phyloP scores from a whole-genome alignment of 768 basidiomycete genomes.

The Lentinula lateritia region DNA sequence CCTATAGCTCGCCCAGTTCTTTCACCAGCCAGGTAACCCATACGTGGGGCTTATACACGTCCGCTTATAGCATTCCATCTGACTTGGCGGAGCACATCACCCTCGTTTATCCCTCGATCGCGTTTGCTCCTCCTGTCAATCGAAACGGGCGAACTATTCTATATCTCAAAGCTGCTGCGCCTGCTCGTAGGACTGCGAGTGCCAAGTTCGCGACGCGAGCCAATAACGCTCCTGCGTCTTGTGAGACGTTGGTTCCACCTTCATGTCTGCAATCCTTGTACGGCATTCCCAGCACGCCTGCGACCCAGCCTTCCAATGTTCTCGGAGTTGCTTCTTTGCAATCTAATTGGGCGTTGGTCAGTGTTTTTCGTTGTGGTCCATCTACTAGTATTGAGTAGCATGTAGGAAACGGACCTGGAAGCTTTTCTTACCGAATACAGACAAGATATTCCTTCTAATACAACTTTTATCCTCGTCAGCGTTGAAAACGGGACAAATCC shows the following conservation, averaged over 20 bases:
- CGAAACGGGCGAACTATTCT: neutral
- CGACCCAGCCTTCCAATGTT: conserved; percentile 8
- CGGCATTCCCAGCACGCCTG: conserved; percentile 17
- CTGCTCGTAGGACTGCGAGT: neutral
- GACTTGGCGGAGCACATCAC: conserved; percentile 16
- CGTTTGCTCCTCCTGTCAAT: conserved; percentile 8
- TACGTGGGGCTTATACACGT: neutral
- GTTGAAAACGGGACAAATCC: conserved; percentile 23
- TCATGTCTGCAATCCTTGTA: conserved; percentile 22
- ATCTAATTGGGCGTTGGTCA: conserved; percentile 11
- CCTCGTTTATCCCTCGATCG: conserved; percentile 20
- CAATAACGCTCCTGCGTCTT: conserved; percentile 15
- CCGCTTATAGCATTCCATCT: conserved; percentile 18
- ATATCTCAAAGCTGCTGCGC: neutral
- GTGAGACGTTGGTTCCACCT: conserved; percentile 15
- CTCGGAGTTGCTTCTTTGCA: conserved; percentile 10
- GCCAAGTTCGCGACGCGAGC: conserved; percentile 4
- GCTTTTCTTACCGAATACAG: conserved; percentile 18
- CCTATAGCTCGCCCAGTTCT: conserved; percentile 18
- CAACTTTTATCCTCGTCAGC: conserved; percentile 18
- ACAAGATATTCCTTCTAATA: conserved; percentile 18
- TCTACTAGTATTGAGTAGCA: too few species aligned
- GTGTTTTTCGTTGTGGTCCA: conserved; percentile 20
- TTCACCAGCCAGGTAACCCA: conserved; percentile 17
- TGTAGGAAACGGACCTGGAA: conserved; percentile 12